Percentiles rank a stretch among this genome's conserved stretches.
Conservation (phyloP, 23 red algal species). For the Agarophyton chilense region DNA sequence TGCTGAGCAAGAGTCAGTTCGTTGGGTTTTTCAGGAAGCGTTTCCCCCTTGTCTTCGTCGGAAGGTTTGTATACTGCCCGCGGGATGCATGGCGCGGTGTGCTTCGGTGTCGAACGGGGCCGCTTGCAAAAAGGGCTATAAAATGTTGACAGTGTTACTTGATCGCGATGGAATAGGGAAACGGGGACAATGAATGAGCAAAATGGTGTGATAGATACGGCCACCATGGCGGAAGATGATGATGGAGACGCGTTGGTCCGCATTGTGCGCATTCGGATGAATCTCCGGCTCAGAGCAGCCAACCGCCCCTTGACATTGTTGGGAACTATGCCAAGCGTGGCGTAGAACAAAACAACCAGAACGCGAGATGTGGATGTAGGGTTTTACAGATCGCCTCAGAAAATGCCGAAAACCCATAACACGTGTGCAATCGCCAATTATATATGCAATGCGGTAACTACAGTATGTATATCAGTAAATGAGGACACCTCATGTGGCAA, state of each 20-base stretch:
- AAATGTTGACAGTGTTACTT: not conserved
- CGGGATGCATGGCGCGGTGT: not conserved
- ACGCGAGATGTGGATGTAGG: constrained; percentile 8
- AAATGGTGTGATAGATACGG: not conserved
- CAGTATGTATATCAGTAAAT: too few relatives aligned
- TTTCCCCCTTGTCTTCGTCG: constrained; percentile 49
- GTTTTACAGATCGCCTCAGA: not conserved
- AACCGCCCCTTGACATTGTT: too few relatives aligned
- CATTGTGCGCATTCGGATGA: not conserved
- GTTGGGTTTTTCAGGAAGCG: constrained; percentile 63
- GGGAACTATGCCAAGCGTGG: not conserved
- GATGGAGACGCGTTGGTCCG: not conserved
- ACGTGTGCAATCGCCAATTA: not conserved
- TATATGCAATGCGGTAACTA: too few relatives aligned
- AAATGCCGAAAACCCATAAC: not conserved
- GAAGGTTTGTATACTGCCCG: constrained; percentile 41
- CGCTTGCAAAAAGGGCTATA: constrained; percentile 25
- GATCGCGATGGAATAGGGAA: not conserved
- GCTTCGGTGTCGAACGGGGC: not conserved
- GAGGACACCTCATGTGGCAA: too few relatives aligned
- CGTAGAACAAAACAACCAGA: not conserved
- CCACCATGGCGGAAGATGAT: not conserved
- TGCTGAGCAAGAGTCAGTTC: constrained; percentile 91
- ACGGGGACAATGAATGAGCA: not conserved
- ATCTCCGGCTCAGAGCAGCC: too few relatives aligned